A percentile compares a stretch with the other conserved stretches of the same genome.
phyloP scores from a whole-genome alignment of 2,329 filamentous ascomycete species.

The Pseudogymnoascus sp. region DNA sequence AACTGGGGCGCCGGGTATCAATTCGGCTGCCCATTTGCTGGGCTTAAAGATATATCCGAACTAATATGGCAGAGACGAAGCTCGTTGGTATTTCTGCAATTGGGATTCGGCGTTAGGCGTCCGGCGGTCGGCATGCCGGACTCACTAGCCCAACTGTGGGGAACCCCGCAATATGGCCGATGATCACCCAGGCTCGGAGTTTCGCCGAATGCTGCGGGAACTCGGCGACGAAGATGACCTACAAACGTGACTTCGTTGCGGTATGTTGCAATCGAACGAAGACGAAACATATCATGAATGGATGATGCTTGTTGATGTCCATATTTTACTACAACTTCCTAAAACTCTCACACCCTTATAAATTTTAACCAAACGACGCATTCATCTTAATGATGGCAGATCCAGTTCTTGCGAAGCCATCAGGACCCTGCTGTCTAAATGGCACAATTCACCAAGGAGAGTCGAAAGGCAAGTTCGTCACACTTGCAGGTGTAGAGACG shows the following conservation, averaged over 20 bases:
- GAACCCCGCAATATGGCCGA: background rate
- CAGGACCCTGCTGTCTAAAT: conserved; percentile 34
- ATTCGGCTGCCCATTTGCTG: background rate
- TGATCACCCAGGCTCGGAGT: background rate
- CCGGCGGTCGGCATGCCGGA: background rate
- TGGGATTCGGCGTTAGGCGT: background rate
- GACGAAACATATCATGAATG: background rate
- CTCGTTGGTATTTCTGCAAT: background rate
- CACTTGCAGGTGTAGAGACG: conserved; percentile 32
- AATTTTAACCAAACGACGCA: background rate
- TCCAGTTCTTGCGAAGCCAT: conserved; percentile 29
- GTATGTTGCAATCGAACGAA: background rate
- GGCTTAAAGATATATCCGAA: background rate
- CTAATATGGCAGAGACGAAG: background rate
- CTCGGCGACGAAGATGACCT: background rate
- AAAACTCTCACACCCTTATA: background rate
- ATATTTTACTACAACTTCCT: background rate
- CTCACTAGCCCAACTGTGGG: background rate
- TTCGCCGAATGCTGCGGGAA: background rate
- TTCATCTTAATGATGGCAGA: background rate
- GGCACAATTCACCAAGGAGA: conserved; percentile 36
- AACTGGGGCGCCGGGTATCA: background rate
- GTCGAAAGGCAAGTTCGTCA: conserved; percentile 31
- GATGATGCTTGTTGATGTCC: background rate
- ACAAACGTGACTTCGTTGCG: background rate